Evolutionary conservation across 257 asterid species (phyloP).

Genomic region (Capsicum rhomboideum): DNA sequence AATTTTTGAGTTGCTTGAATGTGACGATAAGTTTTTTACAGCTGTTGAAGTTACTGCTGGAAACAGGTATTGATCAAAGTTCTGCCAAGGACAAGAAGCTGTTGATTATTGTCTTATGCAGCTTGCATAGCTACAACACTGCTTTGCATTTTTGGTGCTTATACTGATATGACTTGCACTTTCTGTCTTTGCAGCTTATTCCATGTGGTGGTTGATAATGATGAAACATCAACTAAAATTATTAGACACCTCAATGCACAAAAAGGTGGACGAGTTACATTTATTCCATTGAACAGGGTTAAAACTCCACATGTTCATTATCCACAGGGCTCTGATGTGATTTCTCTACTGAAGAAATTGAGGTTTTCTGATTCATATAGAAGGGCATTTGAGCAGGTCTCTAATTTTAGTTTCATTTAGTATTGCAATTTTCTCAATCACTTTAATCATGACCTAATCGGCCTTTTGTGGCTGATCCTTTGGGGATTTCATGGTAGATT

Average conservation of each 20-base stretch:
- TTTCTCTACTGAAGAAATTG: conserved; percentile 79
- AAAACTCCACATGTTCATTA: conserved; percentile 62
- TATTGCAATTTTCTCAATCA: background rate
- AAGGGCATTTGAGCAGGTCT: conserved; percentile 87
- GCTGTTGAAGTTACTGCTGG: conserved; percentile 99
- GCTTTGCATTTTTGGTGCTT: background rate
- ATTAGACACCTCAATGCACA: conserved; percentile 88
- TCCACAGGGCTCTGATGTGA: conserved; percentile 83
- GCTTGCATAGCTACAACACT: background rate
- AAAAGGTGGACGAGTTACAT: conserved; percentile 97
- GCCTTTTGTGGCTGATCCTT: background rate
- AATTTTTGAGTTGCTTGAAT: conserved; percentile 79
- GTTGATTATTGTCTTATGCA: background rate
- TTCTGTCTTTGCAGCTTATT: conserved; percentile 53
- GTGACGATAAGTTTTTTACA: conserved; percentile 87
- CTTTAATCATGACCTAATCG: background rate
- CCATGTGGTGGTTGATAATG: conserved; percentile 91
- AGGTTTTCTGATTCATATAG: conserved; percentile 40
- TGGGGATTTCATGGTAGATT: background rate
- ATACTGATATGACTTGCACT: background rate
- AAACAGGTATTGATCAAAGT: conserved; percentile 52
- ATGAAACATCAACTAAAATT: conserved; percentile 80
- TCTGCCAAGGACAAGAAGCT: background rate
- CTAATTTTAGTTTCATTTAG: background rate
- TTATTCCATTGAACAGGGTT: conserved; percentile 96